phyloP scores from a whole-genome alignment of 441 rosid species.

The Theobroma grandiflorum region DNA sequence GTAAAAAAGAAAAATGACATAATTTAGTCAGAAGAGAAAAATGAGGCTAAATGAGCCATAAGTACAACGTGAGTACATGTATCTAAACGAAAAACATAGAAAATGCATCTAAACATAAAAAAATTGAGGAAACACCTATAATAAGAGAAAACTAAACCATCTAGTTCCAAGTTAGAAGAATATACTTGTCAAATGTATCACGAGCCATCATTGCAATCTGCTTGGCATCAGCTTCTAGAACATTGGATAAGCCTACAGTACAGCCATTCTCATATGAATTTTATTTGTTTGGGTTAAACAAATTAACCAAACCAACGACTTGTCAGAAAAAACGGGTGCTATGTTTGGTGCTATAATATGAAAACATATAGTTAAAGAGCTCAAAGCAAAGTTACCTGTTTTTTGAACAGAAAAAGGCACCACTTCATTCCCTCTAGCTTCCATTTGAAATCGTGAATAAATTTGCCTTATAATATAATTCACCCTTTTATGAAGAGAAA shows the following conservation, averaged over 20 bases:
- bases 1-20: conserved; percentile 16
- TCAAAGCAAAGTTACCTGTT: conserved; percentile 40
- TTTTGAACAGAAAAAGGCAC: conserved; percentile 33
- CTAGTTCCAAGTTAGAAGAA: conserved; percentile 21
- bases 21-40: neutral
- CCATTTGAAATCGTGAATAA: conserved; percentile 33
- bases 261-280: conserved; percentile 10
- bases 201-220: conserved; percentile 62
- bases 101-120: no score
- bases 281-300: no score
- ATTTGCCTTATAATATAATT: conserved; percentile 36
- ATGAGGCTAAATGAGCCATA: neutral
- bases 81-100: no score
- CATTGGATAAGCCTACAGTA: conserved; percentile 44
- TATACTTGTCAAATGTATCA: conserved; percentile 55
- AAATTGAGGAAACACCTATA: no score
- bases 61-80: no score
- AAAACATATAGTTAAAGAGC: neutral
- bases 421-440: conserved; percentile 26
- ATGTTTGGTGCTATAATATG: neutral
- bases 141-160: neutral
- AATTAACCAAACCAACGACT: neutral
- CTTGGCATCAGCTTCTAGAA: conserved; percentile 58
- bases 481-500: conserved; percentile 48
- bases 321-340: neutral